These are phyloP conservation scores for Leptographium lundbergii DNA, from an alignment of 2,329 filamentous ascomycete genomes.

Conservation along the genomic window DNA sequence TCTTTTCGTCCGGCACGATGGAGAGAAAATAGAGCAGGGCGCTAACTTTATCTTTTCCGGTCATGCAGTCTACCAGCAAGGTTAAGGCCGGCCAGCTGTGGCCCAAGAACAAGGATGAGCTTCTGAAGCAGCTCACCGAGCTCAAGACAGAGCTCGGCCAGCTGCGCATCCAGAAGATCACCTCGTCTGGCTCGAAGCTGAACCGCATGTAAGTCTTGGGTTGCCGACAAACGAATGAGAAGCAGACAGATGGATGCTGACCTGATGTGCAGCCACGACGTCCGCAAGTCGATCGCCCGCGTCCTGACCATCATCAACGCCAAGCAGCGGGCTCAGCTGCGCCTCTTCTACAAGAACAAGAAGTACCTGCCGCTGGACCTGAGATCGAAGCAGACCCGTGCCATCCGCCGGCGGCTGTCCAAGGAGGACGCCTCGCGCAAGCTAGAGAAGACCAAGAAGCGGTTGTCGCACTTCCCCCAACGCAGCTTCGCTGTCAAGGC, in stretches of 20 bases:
- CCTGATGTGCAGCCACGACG: slow-evolving; percentile 61
- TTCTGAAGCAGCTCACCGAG: slow-evolving; percentile 88
- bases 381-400: slow-evolving; percentile 95
- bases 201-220: slow-evolving; percentile 72
- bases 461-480: slow-evolving; percentile 89
- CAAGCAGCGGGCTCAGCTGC: slow-evolving; percentile 96
- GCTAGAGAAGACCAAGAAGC: slow-evolving; percentile 96
- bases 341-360: slow-evolving; percentile 99
- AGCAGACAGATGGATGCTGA: slow-evolving; percentile 2
- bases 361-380: slow-evolving; percentile 98
- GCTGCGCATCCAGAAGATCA: slow-evolving; percentile 97
- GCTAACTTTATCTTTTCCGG: slow-evolving; percentile 4
- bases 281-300: slow-evolving; percentile 98
- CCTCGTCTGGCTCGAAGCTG: slow-evolving; percentile 89
- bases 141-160: slow-evolving; percentile 93
- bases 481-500: slow-evolving; percentile 98
- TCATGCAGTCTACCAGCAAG: slow-evolving; percentile 43
- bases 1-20: not conserved
- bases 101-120: slow-evolving; percentile 98
- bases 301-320: slow-evolving; percentile 99
- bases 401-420: slow-evolving; percentile 89
- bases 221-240: no score
- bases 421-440: slow-evolving; percentile 75
- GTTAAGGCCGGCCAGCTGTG: slow-evolving; percentile 96
- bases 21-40: not conserved